Conservation (phyloP, 441 rosid species). For the Macaranga tanarius region DNA sequence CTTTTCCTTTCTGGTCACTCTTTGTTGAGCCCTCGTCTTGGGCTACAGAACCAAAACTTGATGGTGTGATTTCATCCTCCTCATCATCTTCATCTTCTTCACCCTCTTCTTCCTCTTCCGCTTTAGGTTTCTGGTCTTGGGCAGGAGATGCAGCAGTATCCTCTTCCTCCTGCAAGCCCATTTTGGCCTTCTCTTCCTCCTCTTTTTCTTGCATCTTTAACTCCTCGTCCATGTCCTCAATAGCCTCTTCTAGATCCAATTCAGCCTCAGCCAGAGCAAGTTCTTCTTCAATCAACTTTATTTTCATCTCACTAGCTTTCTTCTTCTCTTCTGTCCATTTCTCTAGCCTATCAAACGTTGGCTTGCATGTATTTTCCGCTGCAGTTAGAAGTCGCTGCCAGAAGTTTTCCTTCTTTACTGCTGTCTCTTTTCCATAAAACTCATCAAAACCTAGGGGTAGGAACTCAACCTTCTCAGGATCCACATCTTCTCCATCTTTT, state of each 20-base stretch:
- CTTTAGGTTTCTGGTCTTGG: conserved; percentile 39
- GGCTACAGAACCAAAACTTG: conserved; percentile 78
- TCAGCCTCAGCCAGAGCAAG: conserved; percentile 77
- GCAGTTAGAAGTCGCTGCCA: conserved; percentile 43
- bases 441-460: conserved; percentile 89
- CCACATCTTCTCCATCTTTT: conserved; percentile 67
- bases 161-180: conserved; percentile 44
- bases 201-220: conserved; percentile 57
- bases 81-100: conserved; percentile 38
- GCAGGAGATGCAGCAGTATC: conserved; percentile 31
- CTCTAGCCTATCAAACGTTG: conserved; percentile 51
- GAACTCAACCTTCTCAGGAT: conserved; percentile 57
- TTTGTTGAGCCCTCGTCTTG: conserved; percentile 31
- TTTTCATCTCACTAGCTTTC: conserved; percentile 53
- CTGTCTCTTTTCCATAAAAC: conserved; percentile 61
- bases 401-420: conserved; percentile 41
- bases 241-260: conserved; percentile 77
- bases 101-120: conserved; percentile 32
- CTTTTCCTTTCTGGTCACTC: conserved; percentile 42
- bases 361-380: conserved; percentile 52
- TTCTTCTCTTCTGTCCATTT: conserved; percentile 79
- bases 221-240: conserved; percentile 72
- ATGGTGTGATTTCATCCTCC: conserved; percentile 46
- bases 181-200: conserved; percentile 49
- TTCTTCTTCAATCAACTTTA: conserved; percentile 60